Base-by-base conservation (phyloP, 2,329 filamentous ascomycete species). In the Penicillium sp. region DNA sequence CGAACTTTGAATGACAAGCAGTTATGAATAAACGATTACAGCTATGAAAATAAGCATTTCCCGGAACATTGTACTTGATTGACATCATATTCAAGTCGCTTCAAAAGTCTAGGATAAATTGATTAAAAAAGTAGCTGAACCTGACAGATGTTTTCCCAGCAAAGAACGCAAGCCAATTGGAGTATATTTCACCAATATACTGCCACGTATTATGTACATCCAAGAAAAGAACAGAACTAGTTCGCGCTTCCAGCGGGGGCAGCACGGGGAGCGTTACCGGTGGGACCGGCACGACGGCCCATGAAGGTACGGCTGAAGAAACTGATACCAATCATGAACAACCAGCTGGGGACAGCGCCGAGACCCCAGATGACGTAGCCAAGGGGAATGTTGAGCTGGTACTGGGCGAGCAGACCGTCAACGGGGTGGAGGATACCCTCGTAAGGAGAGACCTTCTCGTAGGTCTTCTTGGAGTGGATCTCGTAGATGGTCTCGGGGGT, bases 251-350 rank as follows among this genome's bases (percentile, higher is more conserved):
- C 64, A 39, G 62, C 62, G 21, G 62, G 56, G 31, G 59, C 49
- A 58, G 58, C 42, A 43, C 44, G 55, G 27, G 59, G 56, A 29
- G 45, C 48, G 18, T 38, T 47, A 36, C 62, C 61, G 21, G 52
- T 38, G 50, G 61, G 61, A 34, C 54, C 55, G 53, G 55, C 58
- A 50, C 67, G 62, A 50, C 67, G 68, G 53, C 66, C 56, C 85
- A 87, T 86, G 68, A 87, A 75, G 11, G 78, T 80, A 64, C 85
- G 75, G 73, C 81, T 85, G 63, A 84, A 66, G 70, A 87, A 82
- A 50, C 80, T 84, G 70, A 88, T 82, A 40, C 77, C 71, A 59
- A 88, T 80, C 85, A 88, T 87, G 59, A 86, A 81, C 54, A 82
- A 65, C 85, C 85, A 88, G 63, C 81, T 85, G 3, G 85, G 85